Base-by-base conservation (phyloP, 2,329 filamentous ascomycete species). In the Ophiostoma ips region DNA sequence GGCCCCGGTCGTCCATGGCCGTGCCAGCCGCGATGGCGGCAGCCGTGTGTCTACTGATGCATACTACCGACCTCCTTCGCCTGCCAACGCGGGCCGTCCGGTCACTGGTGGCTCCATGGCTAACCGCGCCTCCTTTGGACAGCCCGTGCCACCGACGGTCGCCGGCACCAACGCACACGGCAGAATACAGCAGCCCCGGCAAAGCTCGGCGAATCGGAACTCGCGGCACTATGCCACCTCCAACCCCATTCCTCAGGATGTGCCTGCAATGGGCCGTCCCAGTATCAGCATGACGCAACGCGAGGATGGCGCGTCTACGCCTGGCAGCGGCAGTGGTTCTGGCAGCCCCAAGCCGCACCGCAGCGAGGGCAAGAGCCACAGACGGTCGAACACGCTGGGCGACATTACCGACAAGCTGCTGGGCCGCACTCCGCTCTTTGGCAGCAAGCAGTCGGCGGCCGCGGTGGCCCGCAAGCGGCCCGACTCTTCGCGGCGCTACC, bases 101-200 rank as follows among this genome's bases (percentile, higher is more conserved):
- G 79, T 79, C 50, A 96, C 90, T 11, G 84, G 87, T 51, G 86
- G 84, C 46, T 92, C 88, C 2, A 79, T 90, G 72, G 75, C 62
- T 62, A 68, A 61, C 57, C 79, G 84, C 56, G 75, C 84, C 63
- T 83, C 85, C 52, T 95, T 96, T 64, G 87, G 87, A 56, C 87
- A 94, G 65, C 92, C 90, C 46, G 82, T 82, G 43, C 87, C 87
- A 50, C 89, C 92, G 30, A 80, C 87, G 45, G 82, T 95, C 53
- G 88, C 88, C 46, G 83, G 84, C 58, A 92, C 88, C 48, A 95
- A 92, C 64, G 88, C 78, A 4, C 85, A 95, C 63, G 90, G 88
- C 55, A 84, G 84, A 55, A 87, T 96, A 59, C 85, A 92, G 56
- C 90, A 95, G 62, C 85, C 85, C 11, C 67, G 73, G 66, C 56